Percentiles rank a stretch among this genome's conserved stretches.
phyloP scores from a whole-genome alignment of 805 yeast genomes.

The Grigorovia humatica region DNA sequence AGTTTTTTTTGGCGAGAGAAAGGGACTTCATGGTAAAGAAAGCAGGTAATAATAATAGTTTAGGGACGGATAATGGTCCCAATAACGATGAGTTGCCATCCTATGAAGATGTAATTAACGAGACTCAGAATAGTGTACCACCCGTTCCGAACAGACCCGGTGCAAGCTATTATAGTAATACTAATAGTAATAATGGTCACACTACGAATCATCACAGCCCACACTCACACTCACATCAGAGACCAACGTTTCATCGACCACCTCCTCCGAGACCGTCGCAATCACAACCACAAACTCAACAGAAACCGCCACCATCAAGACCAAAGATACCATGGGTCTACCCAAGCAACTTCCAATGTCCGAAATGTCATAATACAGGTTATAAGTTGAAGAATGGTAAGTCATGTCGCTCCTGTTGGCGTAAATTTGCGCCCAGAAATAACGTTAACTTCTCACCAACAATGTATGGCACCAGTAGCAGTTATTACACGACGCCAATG shows the following conservation, averaged over 20 bases:
- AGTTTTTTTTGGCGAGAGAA: neutral
- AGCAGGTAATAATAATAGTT: neutral
- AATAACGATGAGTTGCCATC: constrained; percentile 32
- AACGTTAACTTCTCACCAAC: constrained; percentile 16
- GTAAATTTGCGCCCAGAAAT: constrained; percentile 39
- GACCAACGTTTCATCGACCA: constrained; percentile 3
- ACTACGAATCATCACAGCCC: constrained; percentile 1
- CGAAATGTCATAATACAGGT: constrained; percentile 69
- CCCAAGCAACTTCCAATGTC: constrained; percentile 52
- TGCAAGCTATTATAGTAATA: neutral
- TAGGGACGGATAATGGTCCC: neutral
- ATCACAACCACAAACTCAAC: neutral
- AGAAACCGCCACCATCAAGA: neutral
- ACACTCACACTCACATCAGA: constrained; percentile 1
- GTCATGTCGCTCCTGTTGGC: constrained; percentile 65
- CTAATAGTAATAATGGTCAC: too few species aligned
- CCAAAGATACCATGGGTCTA: constrained; percentile 49
- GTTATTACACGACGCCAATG: neutral
- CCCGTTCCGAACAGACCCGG: neutral
- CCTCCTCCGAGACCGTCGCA: constrained; percentile 7
- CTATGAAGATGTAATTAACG: constrained; percentile 36
- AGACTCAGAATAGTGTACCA: constrained; percentile 8
- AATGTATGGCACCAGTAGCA: constrained; percentile 1
- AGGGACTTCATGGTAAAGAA: neutral
- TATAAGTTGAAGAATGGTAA: constrained; percentile 47